Percentiles rank a stretch among this genome's conserved stretches.
Evolutionary conservation across 805 yeast species (phyloP).

Genomic region (Cyberlindnera samutprakarnensis): DNA sequence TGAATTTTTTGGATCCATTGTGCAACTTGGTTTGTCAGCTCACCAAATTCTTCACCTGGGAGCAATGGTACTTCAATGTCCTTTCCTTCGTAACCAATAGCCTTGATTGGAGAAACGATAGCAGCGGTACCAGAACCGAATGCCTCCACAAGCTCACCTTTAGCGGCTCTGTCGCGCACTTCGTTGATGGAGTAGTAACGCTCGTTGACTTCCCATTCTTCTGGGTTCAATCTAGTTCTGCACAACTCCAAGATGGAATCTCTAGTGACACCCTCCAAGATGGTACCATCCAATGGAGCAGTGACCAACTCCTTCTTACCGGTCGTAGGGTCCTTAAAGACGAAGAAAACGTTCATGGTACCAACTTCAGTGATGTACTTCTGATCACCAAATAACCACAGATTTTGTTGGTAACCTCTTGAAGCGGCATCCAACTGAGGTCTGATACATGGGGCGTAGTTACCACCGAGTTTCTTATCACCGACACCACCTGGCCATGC

Average conservation of each 20-base stretch:
- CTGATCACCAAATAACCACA: constrained; percentile 94
- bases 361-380: constrained; percentile 91
- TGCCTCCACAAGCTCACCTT: constrained; percentile 86
- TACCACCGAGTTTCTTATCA: constrained; percentile 93
- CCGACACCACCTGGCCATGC: constrained; percentile 99
- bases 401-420: constrained; percentile 91
- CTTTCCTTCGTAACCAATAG: constrained; percentile 72
- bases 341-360: constrained; percentile 93
- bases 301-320: constrained; percentile 91
- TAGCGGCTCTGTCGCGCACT: constrained; percentile 65
- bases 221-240: constrained; percentile 62
- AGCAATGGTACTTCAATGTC: constrained; percentile 72
- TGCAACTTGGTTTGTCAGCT: constrained; percentile 67
- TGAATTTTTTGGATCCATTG: constrained; percentile 86
- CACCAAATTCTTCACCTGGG: constrained; percentile 72
- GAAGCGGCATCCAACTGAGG: constrained; percentile 88
- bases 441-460: constrained; percentile 91
- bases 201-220: constrained; percentile 79
- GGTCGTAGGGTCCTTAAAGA: constrained; percentile 60
- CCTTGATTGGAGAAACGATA: constrained; percentile 87
- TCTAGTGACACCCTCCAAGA: constrained; percentile 94
- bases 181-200: constrained; percentile 78
- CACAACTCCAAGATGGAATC: constrained; percentile 77
- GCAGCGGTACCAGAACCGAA: constrained; percentile 99
- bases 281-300: constrained; percentile 96